Percentiles rank a stretch among this genome's conserved stretches.
Evolutionary conservation across 2,329 filamentous ascomycete species (phyloP).

Genomic region (Calonectria montana): DNA sequence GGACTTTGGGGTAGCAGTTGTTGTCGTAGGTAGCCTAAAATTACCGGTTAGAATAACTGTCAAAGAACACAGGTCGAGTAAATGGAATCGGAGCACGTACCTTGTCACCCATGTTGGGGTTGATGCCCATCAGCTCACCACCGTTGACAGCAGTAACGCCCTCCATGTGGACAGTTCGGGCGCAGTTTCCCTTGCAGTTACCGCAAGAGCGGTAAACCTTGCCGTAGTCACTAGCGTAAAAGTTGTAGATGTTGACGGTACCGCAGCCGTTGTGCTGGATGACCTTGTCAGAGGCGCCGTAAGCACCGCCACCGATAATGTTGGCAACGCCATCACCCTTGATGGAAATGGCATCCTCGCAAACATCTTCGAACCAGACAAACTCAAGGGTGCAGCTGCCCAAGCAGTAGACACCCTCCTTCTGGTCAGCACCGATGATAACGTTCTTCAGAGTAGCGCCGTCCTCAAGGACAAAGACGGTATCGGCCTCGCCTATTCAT

Average conservation of each 20-base stretch:
- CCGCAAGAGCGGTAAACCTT: constrained; percentile 50
- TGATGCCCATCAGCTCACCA: constrained; percentile 58
- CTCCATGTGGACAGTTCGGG: constrained; percentile 57
- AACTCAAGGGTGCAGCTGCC: constrained; percentile 56
- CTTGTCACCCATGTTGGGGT: constrained; percentile 51
- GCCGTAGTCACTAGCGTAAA: constrained; percentile 59
- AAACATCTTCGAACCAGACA: constrained; percentile 63
- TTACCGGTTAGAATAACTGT: constrained; percentile 3
- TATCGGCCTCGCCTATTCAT: constrained; percentile 41
- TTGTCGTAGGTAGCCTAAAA: constrained; percentile 45
- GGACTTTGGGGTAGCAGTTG: constrained; percentile 43
- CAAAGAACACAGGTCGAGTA: not conserved
- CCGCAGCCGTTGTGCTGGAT: constrained; percentile 58
- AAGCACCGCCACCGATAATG: constrained; percentile 55
- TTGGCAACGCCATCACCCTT: constrained; percentile 51
- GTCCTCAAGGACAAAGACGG: constrained; percentile 54
- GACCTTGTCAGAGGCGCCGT: constrained; percentile 51
- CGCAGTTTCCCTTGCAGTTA: constrained; percentile 47
- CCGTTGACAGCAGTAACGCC: constrained; percentile 53
- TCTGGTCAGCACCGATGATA: constrained; percentile 58
- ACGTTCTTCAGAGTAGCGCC: constrained; percentile 58
- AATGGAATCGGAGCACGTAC: not conserved
- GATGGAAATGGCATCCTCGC: constrained; percentile 48
- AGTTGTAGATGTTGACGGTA: constrained; percentile 54
- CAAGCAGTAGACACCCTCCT: constrained; percentile 59